phyloP scores from a whole-genome alignment of 176 grass and related monocot genomes.

The Poa pratensis region DNA sequence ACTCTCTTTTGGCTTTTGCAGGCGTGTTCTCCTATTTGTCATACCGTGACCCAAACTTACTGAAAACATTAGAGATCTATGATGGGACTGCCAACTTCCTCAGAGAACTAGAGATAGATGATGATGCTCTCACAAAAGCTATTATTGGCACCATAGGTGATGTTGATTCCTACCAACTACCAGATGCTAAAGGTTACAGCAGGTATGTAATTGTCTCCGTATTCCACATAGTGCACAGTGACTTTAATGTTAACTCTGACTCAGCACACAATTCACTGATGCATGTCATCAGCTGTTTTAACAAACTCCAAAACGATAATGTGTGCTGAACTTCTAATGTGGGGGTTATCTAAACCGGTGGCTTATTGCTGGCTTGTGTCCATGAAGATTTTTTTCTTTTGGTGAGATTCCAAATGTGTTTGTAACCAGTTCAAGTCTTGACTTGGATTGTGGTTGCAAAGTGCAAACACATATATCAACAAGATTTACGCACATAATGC shows the following conservation, averaged over 20 bases:
- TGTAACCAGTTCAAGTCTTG: background rate
- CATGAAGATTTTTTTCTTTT: conserved; percentile 2
- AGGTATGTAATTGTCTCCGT: conserved; percentile 59
- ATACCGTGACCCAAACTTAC: conserved; percentile 95
- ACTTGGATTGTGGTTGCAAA: background rate
- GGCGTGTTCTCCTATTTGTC: conserved; percentile 98
- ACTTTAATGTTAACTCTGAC: background rate
- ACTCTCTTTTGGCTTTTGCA: conserved; percentile 40
- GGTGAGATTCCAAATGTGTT: conserved; percentile 2
- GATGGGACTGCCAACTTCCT: conserved; percentile 93
- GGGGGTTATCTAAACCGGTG: background rate
- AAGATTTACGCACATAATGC: conserved; percentile 2
- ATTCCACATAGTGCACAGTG: background rate
- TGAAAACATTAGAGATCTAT: conserved; percentile 95
- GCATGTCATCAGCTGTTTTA: conserved; percentile 7
- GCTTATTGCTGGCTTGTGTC: background rate
- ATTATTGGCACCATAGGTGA: conserved; percentile 98
- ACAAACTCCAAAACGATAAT: background rate
- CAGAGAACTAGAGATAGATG: conserved; percentile 81
- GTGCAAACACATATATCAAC: conserved; percentile 18
- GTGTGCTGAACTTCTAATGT: background rate
- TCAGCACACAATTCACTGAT: background rate
- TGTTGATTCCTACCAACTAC: conserved; percentile 92
- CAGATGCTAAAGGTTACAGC: conserved; percentile 99
- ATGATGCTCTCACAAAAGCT: conserved; percentile 88